Conservation (phyloP, 1,139 yeast genomes). For the Magnusiomyces fungicola region DNA sequence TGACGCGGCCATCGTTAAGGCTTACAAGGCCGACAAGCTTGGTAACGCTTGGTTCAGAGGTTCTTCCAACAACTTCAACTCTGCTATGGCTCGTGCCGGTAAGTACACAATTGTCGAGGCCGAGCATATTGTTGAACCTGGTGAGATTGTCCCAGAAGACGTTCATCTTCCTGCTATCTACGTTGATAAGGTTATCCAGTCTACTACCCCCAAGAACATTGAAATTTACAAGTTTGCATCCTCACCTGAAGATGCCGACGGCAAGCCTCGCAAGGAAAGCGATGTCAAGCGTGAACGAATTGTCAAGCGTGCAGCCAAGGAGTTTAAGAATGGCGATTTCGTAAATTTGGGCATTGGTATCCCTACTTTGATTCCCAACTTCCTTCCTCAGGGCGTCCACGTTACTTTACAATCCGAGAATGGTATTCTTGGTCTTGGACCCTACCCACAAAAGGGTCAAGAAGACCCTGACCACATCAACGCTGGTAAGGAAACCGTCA, state of each 20-base stretch:
- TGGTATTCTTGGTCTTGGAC: constrained; percentile 41
- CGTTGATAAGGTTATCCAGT: constrained; percentile 38
- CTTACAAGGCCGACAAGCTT: constrained; percentile 41
- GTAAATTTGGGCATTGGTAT: constrained; percentile 45
- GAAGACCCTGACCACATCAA: constrained; percentile 41
- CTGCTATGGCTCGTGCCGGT: constrained; percentile 42
- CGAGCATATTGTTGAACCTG: constrained; percentile 44
- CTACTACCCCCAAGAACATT: constrained; percentile 39
- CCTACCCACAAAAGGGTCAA: constrained; percentile 37
- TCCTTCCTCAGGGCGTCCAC: constrained; percentile 30
- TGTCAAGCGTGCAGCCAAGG: constrained; percentile 42
- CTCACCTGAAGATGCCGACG: constrained; percentile 1
- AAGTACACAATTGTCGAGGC: constrained; percentile 45
- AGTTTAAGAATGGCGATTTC: constrained; percentile 38
- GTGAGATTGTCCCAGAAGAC: constrained; percentile 41
- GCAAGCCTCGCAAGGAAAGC: constrained; percentile 15
- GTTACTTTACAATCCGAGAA: constrained; percentile 41
- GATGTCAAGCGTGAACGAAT: constrained; percentile 32
- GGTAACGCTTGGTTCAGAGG: constrained; percentile 46
- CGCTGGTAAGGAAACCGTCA: constrained; percentile 43
- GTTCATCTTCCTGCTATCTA: constrained; percentile 44
- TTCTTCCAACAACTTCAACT: constrained; percentile 43
- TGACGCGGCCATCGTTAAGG: constrained; percentile 44
- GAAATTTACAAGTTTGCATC: constrained; percentile 32
- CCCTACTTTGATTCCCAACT: constrained; percentile 41